phyloP scores from a whole-genome alignment of 164 flowering plant genomes.

The Stephania cephalantha region DNA sequence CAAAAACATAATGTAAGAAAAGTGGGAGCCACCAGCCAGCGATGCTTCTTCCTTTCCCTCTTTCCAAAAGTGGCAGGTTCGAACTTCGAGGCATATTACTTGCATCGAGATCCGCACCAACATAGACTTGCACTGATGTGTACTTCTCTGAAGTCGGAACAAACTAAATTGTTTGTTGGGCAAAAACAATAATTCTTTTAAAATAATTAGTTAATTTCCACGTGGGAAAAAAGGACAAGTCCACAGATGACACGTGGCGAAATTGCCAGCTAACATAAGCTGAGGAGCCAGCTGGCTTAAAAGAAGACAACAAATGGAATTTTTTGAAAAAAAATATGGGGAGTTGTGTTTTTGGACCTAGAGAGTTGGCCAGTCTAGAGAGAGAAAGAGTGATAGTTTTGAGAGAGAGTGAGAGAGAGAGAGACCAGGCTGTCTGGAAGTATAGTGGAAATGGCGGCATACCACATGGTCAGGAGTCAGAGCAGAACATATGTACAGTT shows the following conservation, averaged over 20 bases:
- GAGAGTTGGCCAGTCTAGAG: too few species aligned
- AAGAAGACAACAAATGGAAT: not conserved
- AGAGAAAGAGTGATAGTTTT: too few species aligned
- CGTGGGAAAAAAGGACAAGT: not conserved
- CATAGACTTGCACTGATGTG: not conserved
- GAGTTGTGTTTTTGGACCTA: not conserved
- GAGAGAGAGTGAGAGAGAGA: too few species aligned
- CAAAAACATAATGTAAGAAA: too few species aligned
- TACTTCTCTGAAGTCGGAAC: not conserved
- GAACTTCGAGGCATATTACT: too few species aligned
- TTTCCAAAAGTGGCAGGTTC: too few species aligned
- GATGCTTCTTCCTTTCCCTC: not conserved
- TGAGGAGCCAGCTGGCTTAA: not conserved
- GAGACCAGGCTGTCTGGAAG: constrained; percentile 6
- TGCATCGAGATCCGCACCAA: too few species aligned
- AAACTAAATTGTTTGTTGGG: not conserved
- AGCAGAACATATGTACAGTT: not conserved
- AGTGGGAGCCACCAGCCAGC: not conserved
- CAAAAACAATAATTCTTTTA: not conserved
- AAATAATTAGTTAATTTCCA: not conserved
- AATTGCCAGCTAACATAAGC: not conserved
- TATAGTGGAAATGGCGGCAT: constrained; percentile 3
- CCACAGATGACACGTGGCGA: not conserved
- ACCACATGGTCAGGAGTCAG: constrained; percentile 7
- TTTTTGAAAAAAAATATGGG: not conserved